Conservation (phyloP, 176 grass and related monocot genomes). For the Juncus inflexus region DNA sequence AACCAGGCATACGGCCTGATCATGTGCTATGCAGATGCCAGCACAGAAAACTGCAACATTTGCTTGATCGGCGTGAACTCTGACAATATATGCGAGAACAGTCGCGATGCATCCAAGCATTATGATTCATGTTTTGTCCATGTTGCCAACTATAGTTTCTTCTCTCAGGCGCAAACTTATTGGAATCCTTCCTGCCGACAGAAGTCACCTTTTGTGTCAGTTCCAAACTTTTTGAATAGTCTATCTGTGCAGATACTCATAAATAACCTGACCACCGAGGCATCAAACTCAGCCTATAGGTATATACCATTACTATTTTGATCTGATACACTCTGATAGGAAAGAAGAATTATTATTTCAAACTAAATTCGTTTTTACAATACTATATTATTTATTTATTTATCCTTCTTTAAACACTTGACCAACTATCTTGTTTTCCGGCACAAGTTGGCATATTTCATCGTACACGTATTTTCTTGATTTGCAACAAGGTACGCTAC, state of each 20-base stretch:
- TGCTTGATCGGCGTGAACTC: background rate
- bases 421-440: no score
- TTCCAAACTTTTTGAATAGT: constrained; percentile 1
- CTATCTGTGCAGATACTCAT: constrained; percentile 11
- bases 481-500: no score
- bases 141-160: background rate
- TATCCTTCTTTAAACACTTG: no score
- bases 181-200: background rate
- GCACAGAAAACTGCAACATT: background rate
- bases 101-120: background rate
- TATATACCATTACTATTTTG: background rate
- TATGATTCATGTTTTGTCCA: background rate
- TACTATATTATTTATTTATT: no score
- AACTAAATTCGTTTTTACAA: no score
- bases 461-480: no score
- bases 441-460: no score
- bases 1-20: constrained; percentile 1
- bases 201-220: background rate
- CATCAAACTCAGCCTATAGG: constrained; percentile 11
- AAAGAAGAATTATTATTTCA: no score
- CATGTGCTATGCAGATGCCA: constrained; percentile 18
- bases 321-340: no score
- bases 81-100: background rate
- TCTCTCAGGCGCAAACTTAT: background rate
- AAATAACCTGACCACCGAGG: background rate